Evolutionary conservation across 1,139 yeast genomes (phyloP), one percentile per base, ranked within the genome.

Genomic region (Hanseniaspora gamundiae): DNA sequence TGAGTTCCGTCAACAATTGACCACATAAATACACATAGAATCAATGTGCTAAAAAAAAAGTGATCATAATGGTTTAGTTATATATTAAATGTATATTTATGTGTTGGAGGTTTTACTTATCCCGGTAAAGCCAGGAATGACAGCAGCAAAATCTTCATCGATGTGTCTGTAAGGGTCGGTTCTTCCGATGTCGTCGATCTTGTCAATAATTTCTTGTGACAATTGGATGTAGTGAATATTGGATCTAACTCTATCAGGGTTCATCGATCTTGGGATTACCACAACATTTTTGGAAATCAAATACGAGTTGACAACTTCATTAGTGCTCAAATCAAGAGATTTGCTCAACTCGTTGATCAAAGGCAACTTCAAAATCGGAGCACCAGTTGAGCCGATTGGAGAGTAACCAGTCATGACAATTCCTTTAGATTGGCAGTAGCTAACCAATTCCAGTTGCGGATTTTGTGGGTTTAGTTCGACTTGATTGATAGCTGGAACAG

Each of bases 381-480:
- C 75, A 42, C 74, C 74, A 17, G 58, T 52, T 4, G 77, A 68
- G 10, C 82, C 83, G 51, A 76, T 65, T 39, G 83, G 83, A 9
- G 81, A 75, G 55, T 73, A 78, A 8, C 81, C 79, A 45, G 71
- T 74, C 36, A 76, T 56, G 26, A 61, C 48, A 46, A 78, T 73
- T n/a, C 65, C 66, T 46, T 76, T 59, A 9, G 64, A 54, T 43
- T 64, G 62, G 52, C 71, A 65, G 56, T 57, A 76, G 17, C 69
- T 60, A 45, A 65, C 62, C 49, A 78, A 59, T 35, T 73, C 73
- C 11, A 61, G 57, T 53, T 76, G 80, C 26, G 80, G 76, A 49
- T 77, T 62, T 45, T 66, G 70, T 41, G 82, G 82, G 52, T 78
- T 82, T 36, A 74, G 61, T 58, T 78, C 83, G 45, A 77, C 64